Percentiles rank a stretch among this genome's conserved stretches.
Conservation (phyloP, 257 asterid genomes). For the Primulina tabacum region DNA sequence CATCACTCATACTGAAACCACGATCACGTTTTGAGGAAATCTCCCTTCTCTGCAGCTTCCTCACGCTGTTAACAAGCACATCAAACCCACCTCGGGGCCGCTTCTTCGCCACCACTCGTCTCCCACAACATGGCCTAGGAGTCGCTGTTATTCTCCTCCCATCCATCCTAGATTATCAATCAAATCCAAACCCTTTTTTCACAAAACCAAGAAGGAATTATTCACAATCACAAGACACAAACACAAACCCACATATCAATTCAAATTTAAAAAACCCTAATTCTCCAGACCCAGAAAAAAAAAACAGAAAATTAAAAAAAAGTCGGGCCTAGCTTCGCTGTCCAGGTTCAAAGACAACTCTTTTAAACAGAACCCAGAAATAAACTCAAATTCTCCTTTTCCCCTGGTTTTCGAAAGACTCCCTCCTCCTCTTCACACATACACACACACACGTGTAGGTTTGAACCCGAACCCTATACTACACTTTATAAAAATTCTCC, state of each 20-base stretch:
- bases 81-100: conserved; percentile 76
- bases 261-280: conserved; percentile 38
- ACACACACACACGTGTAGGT: conserved; percentile 3
- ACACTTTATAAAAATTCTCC: not conserved
- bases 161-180: conserved; percentile 50
- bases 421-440: not conserved
- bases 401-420: conserved; percentile 13
- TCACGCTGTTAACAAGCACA: conserved; percentile 89
- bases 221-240: conserved; percentile 21
- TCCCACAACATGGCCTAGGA: conserved; percentile 88
- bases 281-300: conserved; percentile 43
- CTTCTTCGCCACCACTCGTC: conserved; percentile 93
- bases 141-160: conserved; percentile 91
- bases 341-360: conserved; percentile 33
- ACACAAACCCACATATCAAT: conserved; percentile 24
- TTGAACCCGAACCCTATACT: not conserved
- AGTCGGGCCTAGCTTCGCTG: conserved; percentile 34
- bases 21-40: conserved; percentile 84
- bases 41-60: conserved; percentile 93
- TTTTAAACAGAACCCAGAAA: conserved; percentile 22
- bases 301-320: conserved; percentile 9
- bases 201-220: conserved; percentile 21
- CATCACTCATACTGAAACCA: conserved; percentile 87
- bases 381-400: conserved; percentile 7
- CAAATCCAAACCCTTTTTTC: conserved; percentile 26